Evolutionary conservation across 2,329 filamentous ascomycete genomes (phyloP), one percentile per base, ranked within the genome.

Genomic region (Onygenales sp.): DNA sequence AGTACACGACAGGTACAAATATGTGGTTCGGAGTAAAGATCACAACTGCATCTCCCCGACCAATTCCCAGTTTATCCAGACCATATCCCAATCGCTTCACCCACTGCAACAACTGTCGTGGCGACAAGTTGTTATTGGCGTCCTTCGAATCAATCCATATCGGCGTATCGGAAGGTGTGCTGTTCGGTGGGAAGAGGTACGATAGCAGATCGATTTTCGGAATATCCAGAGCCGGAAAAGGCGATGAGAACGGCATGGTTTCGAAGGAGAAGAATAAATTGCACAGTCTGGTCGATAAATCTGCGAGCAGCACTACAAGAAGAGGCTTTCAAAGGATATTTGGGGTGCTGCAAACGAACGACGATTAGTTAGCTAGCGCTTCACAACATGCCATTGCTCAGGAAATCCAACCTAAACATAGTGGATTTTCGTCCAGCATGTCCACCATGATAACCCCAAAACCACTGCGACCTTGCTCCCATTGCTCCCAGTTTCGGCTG

Each of bases 1-100:
- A 65, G 59, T 79, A 81, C 10, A 75, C 74, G 21, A 76, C 75
- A 0, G 79, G 78, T 1, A 82, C 73, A 56, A 77, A 79, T 40
- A 82, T 74, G 56, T 80, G 77, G 60, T 82, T 82, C 2, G 75
- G 72, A 1, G 76, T 77, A 58, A 75, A 78, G 44, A 80, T 71
- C 69, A 81, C 71, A 33, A 79, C 75, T 2, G 78, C 75, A 51
- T 81, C 78, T 9, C 75, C 75, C 49, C 64, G 67, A 53, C 70
- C 60, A 6, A 81, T 54, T 0, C 75, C 76, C 6, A 77, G 59
- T 2, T 61, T 66, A 48, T 77, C 67, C 11, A 82, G 67, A 3
- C 78, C 78, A 40, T 68, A 64, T 0, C 73, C 75, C n/a, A 82
- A 59, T 53, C 77, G 67, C 59, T 74, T 78, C 42, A 76, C 69